Evolutionary conservation across 164 flowering plant species (phyloP).

Genomic region (Protea cynaroides): DNA sequence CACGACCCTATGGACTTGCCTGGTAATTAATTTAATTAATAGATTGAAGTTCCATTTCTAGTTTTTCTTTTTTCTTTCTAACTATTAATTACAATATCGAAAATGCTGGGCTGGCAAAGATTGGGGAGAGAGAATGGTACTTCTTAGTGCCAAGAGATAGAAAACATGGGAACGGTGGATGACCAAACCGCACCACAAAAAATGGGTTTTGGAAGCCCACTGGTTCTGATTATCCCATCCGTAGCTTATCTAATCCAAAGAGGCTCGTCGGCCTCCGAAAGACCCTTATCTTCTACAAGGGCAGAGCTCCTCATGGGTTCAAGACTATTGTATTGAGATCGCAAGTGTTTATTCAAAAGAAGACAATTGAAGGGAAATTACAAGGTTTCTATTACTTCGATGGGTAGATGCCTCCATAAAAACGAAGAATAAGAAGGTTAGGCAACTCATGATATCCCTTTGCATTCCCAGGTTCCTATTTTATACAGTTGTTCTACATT

Average conservation of each 20-base stretch:
- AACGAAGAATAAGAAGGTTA: no score
- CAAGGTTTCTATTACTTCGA: no score
- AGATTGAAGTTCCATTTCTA: no score
- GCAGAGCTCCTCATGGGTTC: slow-evolving; percentile 73
- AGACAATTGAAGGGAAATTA: no score
- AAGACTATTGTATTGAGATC: no score
- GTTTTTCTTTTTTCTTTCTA: background rate
- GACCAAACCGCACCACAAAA: slow-evolving; percentile 82
- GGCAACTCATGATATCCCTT: no score
- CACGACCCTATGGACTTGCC: slow-evolving; percentile 85
- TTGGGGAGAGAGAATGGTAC: slow-evolving; percentile 96
- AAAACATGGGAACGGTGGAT: slow-evolving; percentile 71
- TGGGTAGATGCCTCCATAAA: no score
- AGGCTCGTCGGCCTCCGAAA: slow-evolving; percentile 62
- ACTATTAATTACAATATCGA: no score
- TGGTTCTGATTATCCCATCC: slow-evolving; percentile 71
- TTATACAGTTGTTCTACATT: no score
- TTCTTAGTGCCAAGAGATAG: slow-evolving; percentile 86
- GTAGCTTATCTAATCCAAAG: slow-evolving; percentile 50
- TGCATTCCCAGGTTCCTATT: no score
- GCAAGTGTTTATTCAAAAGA: no score
- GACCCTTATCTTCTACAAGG: slow-evolving; percentile 84
- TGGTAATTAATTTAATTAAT: slow-evolving; percentile 33
- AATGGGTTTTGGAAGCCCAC: slow-evolving; percentile 97
- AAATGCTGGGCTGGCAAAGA: slow-evolving; percentile 69